Evolutionary conservation across 129 eudicot genomes (phyloP).

Genomic region (Tanacetum coccineum): DNA sequence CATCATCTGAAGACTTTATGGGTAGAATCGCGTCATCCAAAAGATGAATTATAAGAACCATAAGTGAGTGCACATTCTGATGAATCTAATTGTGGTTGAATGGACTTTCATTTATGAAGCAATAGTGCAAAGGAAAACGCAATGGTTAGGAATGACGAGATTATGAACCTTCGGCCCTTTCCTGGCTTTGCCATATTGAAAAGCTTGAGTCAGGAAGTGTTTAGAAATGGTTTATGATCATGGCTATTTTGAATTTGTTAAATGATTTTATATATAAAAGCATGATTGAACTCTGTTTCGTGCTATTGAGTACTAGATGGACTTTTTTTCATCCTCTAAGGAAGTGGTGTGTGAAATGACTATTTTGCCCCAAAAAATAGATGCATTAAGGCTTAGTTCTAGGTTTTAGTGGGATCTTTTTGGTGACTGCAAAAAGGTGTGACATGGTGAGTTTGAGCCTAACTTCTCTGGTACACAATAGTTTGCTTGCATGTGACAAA

Average conservation of each 20-base stretch:
- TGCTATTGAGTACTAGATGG: constrained; percentile 35
- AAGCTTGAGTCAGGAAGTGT: not conserved
- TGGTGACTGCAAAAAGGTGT: constrained; percentile 21
- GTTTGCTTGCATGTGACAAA: constrained; percentile 28
- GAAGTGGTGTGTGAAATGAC: constrained; percentile 26
- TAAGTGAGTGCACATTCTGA: constrained; percentile 53
- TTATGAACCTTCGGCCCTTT: constrained; percentile 47
- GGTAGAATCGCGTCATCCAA: constrained; percentile 4
- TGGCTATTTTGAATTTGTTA: constrained; percentile 17
- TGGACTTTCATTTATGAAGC: constrained; percentile 75
- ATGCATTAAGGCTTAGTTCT: not conserved
- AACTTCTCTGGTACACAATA: constrained; percentile 35
- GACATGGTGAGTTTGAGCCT: constrained; percentile 42
- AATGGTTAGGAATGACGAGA: constrained; percentile 64
- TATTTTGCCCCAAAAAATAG: constrained; percentile 21
- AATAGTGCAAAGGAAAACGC: constrained; percentile 57
- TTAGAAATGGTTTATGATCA: constrained; percentile 18
- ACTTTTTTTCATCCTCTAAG: constrained; percentile 54
- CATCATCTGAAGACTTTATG: constrained; percentile 33
- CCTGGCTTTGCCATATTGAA: constrained; percentile 41
- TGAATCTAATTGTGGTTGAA: constrained; percentile 48
- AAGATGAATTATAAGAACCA: constrained; percentile 20
- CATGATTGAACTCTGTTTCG: constrained; percentile 33
- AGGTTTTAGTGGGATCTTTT: constrained; percentile 12
- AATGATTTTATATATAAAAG: constrained; percentile 33